These are phyloP conservation scores for Vaucheria bursata DNA, from an alignment of 352 stramenopile species.

Conservation along the genomic window DNA sequence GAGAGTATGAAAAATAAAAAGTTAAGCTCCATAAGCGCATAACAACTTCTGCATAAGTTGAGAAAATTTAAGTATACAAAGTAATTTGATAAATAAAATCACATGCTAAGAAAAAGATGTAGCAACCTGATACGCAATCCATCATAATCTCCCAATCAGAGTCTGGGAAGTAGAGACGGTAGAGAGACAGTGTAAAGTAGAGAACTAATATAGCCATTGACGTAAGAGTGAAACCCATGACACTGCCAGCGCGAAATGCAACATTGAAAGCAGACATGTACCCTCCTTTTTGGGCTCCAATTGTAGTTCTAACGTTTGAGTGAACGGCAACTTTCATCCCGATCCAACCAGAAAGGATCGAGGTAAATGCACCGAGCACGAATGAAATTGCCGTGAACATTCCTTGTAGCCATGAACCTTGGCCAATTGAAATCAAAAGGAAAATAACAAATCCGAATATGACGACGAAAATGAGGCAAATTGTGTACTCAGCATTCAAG, in stretches of 20 bases:
- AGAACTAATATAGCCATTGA: slow-evolving; percentile 92
- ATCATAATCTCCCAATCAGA: slow-evolving; percentile 69
- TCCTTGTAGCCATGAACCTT: slow-evolving; percentile 74
- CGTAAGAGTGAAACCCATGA: slow-evolving; percentile 97
- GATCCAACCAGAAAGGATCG: slow-evolving; percentile 93
- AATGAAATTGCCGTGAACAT: slow-evolving; percentile 89
- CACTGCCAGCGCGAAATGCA: slow-evolving; percentile 81
- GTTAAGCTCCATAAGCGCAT: no score
- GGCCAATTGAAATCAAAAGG: slow-evolving; percentile 62
- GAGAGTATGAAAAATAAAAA: no score
- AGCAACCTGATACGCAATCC: slow-evolving; percentile 86
- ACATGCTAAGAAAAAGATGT: no score
- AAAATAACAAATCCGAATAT: slow-evolving; percentile 64
- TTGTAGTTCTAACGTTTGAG: slow-evolving; percentile 94
- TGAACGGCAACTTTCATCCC: slow-evolving; percentile 98
- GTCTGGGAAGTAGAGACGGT: slow-evolving; percentile 47
- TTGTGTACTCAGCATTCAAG: slow-evolving; percentile 91
- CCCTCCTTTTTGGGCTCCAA: slow-evolving; percentile 87
- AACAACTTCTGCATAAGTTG: no score
- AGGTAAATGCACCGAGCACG: slow-evolving; percentile 92
- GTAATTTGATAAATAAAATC: no score
- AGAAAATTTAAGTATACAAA: no score
- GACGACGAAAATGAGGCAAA: slow-evolving; percentile 93
- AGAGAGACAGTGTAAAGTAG: slow-evolving; percentile 87
- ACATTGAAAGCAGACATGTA: slow-evolving; percentile 95